phyloP scores from a whole-genome alignment of 2,329 filamentous ascomycete genomes.

The Fusarium camptoceras region DNA sequence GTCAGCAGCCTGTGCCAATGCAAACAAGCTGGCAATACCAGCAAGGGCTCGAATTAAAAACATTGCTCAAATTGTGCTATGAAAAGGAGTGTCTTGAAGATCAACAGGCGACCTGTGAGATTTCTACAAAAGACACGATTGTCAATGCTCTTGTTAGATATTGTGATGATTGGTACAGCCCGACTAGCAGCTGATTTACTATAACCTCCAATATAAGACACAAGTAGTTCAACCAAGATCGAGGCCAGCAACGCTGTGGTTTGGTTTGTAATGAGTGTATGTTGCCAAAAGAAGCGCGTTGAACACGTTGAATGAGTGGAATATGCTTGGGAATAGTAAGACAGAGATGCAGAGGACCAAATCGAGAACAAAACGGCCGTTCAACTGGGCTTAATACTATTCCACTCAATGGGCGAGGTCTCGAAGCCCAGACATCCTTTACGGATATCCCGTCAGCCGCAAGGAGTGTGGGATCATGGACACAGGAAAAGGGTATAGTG shows the following conservation, averaged over 20 bases:
- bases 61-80: slow-evolving; percentile 14
- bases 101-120: not conserved
- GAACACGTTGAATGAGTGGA: slow-evolving; percentile 30
- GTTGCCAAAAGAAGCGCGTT: slow-evolving; percentile 10
- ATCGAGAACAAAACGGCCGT: slow-evolving; percentile 1
- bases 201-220: not conserved
- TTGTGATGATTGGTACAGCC: not conserved
- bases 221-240: not conserved
- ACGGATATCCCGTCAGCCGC: slow-evolving; percentile 13
- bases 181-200: not conserved
- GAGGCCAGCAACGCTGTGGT: not conserved
- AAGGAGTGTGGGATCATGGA: slow-evolving; percentile 6
- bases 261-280: slow-evolving; percentile 9
- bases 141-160: not conserved
- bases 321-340: not conserved
- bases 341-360: slow-evolving; percentile 1
- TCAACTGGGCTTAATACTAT: slow-evolving; percentile 20
- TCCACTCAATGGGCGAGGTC: slow-evolving; percentile 5
- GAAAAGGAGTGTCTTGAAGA: not conserved
- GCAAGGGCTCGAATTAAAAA: slow-evolving; percentile 35
- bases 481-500: not conserved
- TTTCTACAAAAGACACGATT: not conserved
- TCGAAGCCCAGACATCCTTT: slow-evolving; percentile 3
- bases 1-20: slow-evolving; percentile 28
- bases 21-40: slow-evolving; percentile 41